These are phyloP conservation scores for Trichopus zeylanicus DNA, from an alignment of 116 monocot species.

Conservation along the genomic window DNA sequence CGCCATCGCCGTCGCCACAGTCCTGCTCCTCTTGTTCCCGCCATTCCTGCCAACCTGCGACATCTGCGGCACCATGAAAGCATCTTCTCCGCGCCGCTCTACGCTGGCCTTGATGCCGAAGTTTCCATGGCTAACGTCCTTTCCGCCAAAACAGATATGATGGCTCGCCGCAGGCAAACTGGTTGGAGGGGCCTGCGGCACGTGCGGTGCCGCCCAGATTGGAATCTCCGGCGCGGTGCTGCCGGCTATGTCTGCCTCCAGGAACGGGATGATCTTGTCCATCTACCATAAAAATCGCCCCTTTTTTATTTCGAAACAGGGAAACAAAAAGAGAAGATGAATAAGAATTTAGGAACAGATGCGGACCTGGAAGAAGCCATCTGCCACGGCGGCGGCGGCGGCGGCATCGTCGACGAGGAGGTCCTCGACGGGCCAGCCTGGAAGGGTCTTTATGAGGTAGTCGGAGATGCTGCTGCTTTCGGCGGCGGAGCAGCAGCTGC, in stretches of 20 bases:
- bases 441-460: slow-evolving; percentile 41
- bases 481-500: background rate
- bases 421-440: slow-evolving; percentile 53
- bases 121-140: background rate
- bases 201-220: slow-evolving; percentile 25
- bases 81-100: slow-evolving; percentile 23
- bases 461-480: slow-evolving; percentile 42
- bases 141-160: too few relatives aligned
- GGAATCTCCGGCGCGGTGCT: slow-evolving; percentile 2
- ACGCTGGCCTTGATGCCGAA: background rate
- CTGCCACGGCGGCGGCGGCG: background rate
- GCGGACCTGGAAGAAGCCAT: slow-evolving; percentile 3
- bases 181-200: slow-evolving; percentile 13
- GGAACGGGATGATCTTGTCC: slow-evolving; percentile 20
- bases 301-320: background rate
- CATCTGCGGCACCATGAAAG: slow-evolving; percentile 55
- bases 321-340: background rate
- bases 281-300: slow-evolving; percentile 6
- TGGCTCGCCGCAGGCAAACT: background rate
- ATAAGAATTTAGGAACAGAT: too few relatives aligned
- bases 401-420: slow-evolving; percentile 16
- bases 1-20: too few relatives aligned
- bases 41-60: background rate
- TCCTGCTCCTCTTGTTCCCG: slow-evolving; percentile 23
- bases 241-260: slow-evolving; percentile 6